Evolutionary conservation across 345 rosid species (phyloP).

Genomic region (Citrus australasica): DNA sequence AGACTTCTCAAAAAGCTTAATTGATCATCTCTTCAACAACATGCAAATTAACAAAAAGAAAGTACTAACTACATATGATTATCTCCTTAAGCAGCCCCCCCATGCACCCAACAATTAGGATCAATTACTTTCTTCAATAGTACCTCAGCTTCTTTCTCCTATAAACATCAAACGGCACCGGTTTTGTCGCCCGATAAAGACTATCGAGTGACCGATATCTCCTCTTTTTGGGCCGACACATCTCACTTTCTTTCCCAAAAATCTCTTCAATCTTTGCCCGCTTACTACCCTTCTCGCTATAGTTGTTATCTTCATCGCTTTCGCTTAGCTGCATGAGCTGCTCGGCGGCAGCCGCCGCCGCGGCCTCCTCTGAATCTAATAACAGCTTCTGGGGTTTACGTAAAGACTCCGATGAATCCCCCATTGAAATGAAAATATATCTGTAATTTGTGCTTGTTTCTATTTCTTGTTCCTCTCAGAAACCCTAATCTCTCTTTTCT

Average conservation of each 20-base stretch:
- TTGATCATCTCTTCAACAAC: background rate
- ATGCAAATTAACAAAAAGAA: background rate
- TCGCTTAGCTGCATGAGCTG: conserved; percentile 45
- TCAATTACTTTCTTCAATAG: background rate
- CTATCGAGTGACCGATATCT: conserved; percentile 30
- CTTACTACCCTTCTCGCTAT: background rate
- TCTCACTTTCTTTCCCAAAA: conserved; percentile 30
- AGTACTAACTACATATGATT: too few species aligned
- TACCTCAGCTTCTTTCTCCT: background rate
- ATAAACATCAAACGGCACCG: background rate
- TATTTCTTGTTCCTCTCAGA: background rate
- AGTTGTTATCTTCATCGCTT: conserved; percentile 27
- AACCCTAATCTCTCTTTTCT: background rate
- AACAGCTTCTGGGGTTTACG: background rate
- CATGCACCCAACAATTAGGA: background rate
- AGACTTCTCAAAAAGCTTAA: background rate
- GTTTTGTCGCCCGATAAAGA: conserved; percentile 27
- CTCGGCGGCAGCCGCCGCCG: conserved; percentile 3
- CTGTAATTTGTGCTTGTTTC: background rate
- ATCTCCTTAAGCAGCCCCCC: too few species aligned
- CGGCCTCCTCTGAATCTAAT: conserved; percentile 29
- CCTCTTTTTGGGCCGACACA: conserved; percentile 17
- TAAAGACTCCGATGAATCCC: background rate
- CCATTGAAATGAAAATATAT: background rate
- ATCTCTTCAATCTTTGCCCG: conserved; percentile 32